These are phyloP conservation scores for Nissolia schottii DNA, from an alignment of 306 rosid genomes.

Conservation along the genomic window DNA sequence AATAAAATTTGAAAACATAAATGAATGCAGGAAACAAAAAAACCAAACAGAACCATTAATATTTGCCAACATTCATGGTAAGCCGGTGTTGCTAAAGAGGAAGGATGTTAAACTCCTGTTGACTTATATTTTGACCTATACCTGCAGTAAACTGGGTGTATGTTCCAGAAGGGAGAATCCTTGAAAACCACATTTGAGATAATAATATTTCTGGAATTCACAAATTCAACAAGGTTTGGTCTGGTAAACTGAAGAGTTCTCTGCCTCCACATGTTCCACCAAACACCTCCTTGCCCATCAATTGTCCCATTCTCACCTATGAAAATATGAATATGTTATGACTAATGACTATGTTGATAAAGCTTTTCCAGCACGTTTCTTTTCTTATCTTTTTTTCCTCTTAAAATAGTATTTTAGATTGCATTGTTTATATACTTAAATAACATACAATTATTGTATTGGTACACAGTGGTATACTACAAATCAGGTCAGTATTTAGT, in stretches of 20 bases:
- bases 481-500: background rate
- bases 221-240: conserved; percentile 75
- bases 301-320: conserved; percentile 83
- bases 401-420: background rate
- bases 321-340: background rate
- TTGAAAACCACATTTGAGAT: conserved; percentile 72
- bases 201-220: conserved; percentile 65
- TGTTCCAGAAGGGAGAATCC: conserved; percentile 95
- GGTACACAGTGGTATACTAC: background rate
- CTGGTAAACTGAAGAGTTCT: conserved; percentile 81
- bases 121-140: conserved; percentile 18
- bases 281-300: conserved; percentile 85
- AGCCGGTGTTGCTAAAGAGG: background rate
- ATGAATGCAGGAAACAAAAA: no score
- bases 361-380: background rate
- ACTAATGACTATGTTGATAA: background rate
- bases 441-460: background rate
- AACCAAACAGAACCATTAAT: no score
- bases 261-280: conserved; percentile 99
- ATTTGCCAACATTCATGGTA: background rate
- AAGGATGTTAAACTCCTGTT: background rate
- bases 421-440: background rate
- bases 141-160: conserved; percentile 96
- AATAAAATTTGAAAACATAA: no score
- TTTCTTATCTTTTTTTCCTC: no score